Percentiles rank a stretch among this genome's conserved stretches.
Conservation (phyloP, 2,329 filamentous ascomycete genomes). For the Colletotrichum somersetense region DNA sequence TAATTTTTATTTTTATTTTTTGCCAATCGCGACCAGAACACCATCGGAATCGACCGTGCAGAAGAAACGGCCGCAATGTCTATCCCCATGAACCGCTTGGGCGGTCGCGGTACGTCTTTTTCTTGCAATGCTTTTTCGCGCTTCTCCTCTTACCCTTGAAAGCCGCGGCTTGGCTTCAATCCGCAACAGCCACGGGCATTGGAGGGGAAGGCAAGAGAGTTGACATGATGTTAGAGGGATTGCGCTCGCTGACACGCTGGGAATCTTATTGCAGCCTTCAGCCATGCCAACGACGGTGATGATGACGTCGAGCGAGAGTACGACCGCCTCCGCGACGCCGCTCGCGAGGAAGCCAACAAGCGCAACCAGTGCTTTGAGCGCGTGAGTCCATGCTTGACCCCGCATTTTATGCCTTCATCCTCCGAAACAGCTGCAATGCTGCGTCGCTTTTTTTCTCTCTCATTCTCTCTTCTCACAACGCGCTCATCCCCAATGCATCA, state of each 20-base stretch:
- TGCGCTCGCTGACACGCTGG: conserved; percentile 7
- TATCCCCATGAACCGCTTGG: conserved; percentile 43
- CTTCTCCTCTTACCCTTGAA: conserved; percentile 9
- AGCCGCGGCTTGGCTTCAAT: conserved; percentile 25
- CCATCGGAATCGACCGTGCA: not conserved
- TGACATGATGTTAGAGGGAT: not conserved
- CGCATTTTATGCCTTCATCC: not conserved
- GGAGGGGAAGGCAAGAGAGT: not conserved
- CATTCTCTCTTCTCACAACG: not conserved
- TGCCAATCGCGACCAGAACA: not conserved
- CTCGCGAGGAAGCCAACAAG: conserved; percentile 83
- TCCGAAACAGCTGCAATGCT: not conserved
- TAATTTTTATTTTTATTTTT: not conserved
- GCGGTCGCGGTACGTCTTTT: conserved; percentile 41
- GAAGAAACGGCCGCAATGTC: conserved; percentile 21
- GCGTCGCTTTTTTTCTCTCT: not conserved
- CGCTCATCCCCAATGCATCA: not conserved
- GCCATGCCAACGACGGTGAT: conserved; percentile 74
- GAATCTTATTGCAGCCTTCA: conserved; percentile 72
- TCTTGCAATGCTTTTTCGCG: conserved; percentile 13
- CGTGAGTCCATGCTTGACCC: conserved; percentile 58
- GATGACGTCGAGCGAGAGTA: conserved; percentile 85
- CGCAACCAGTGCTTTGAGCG: conserved; percentile 81
- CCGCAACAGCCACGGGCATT: conserved; percentile 18
- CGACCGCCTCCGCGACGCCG: conserved; percentile 87